Evolutionary conservation across 2,329 filamentous ascomycete species (phyloP).

Genomic region (Hypoxylon sp.): DNA sequence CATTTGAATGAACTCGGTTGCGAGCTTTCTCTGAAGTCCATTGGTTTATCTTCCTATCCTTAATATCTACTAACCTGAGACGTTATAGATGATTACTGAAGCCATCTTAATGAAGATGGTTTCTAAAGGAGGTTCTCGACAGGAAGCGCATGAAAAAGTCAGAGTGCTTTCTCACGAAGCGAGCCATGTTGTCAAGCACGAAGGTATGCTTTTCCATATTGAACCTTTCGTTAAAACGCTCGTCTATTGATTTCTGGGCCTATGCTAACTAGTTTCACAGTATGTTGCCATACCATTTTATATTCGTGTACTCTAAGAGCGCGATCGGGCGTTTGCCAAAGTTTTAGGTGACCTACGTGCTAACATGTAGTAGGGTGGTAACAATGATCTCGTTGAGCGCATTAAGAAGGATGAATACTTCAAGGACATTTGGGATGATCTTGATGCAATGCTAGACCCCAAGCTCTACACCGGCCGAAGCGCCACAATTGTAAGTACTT

Average conservation of each 20-base stretch:
- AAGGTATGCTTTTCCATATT: constrained; percentile 45
- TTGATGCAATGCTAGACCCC: constrained; percentile 76
- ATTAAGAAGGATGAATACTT: constrained; percentile 82
- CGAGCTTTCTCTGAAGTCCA: too few species aligned
- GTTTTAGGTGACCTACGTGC: neutral
- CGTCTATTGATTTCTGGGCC: neutral
- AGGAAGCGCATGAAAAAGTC: constrained; percentile 82
- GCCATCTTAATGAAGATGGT: constrained; percentile 50
- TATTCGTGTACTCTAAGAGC: neutral
- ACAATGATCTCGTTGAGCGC: constrained; percentile 85
- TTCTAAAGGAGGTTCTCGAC: constrained; percentile 47
- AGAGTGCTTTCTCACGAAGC: constrained; percentile 85
- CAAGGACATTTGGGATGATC: constrained; percentile 74
- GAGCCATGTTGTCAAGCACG: constrained; percentile 66
- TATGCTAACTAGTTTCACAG: constrained; percentile 9
- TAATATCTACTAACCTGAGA: neutral
- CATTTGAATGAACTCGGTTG: too few species aligned
- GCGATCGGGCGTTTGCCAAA: neutral
- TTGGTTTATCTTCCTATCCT: neutral
- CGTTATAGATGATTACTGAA: constrained; percentile 76
- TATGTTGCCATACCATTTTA: neutral
- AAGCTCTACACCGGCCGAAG: constrained; percentile 64
- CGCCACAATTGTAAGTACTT: constrained; percentile 25
- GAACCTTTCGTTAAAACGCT: neutral
- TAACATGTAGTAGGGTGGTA: constrained; percentile 32